phyloP scores from a whole-genome alignment of 1,284 basidiomycete genomes.

The Ustilago loliicola region DNA sequence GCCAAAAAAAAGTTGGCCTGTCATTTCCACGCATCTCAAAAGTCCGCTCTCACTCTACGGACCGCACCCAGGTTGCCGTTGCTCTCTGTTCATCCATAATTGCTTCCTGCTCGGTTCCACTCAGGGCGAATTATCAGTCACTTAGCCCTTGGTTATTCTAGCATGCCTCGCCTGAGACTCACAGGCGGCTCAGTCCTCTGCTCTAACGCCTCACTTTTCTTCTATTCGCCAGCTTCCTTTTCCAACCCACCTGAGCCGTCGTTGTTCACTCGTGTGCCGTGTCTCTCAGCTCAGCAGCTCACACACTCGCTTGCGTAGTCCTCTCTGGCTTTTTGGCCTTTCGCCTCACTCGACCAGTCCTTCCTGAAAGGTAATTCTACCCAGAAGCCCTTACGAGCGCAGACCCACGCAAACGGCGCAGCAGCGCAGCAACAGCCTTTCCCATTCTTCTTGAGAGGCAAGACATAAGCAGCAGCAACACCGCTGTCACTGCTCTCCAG shows the following conservation, averaged over 20 bases:
- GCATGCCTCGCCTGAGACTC: constrained; percentile 4
- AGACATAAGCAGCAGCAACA: background rate
- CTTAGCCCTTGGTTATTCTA: background rate
- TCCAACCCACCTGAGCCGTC: background rate
- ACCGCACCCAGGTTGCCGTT: constrained; percentile 8
- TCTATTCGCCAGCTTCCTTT: background rate
- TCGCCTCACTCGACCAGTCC: background rate
- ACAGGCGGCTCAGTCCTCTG: background rate
- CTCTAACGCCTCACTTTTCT: constrained; percentile 5
- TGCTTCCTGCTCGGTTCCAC: no score
- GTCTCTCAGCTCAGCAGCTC: background rate
- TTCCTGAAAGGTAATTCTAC: background rate
- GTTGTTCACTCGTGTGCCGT: background rate
- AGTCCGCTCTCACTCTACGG: constrained; percentile 11
- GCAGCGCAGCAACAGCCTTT: background rate
- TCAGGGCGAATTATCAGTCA: background rate
- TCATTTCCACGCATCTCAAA: constrained; percentile 17
- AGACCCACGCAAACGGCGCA: constrained; percentile 4
- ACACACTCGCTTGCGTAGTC: background rate
- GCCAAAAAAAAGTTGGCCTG: constrained; percentile 32
- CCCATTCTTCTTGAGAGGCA: background rate
- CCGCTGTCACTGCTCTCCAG: background rate
- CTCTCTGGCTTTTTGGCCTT: background rate
- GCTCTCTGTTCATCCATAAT: background rate
- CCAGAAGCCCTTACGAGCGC: background rate